Base-by-base conservation (phyloP, 441 rosid species). In the Populus hybrid region DNA sequence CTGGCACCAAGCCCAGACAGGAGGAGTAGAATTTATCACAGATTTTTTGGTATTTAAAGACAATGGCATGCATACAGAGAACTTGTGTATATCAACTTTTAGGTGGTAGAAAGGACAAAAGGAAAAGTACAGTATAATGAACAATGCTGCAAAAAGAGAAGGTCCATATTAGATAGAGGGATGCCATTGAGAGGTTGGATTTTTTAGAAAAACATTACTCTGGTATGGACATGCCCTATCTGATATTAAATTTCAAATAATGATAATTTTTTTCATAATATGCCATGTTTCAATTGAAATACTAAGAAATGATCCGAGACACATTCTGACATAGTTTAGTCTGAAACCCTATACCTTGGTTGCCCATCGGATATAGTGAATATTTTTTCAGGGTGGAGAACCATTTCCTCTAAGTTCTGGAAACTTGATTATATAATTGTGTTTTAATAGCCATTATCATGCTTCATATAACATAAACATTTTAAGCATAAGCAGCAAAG, bases 401-500 rank as follows among this genome's bases (percentile, higher is more conserved):
- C 36, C 30, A 40, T 38, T 64, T 26, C 30, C 78, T 67, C 35
- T 3, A 16, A 34, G 34, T 24, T 34, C 68, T 8, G 53, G 38
- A 50, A 70, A 74, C 24, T 34, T 67, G 65, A 36, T 12, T 73
- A 5, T 59, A 3, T 20, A 61, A 42, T 20, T 73, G 23, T 59
- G 35, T 34, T 59, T 32, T 38, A 28, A 72, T 24, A 67, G 46
- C 21, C 30, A 50, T 67, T 12, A 50, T 50, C 7, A 69, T 3
- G 35, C 57, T 46, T 50, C 78, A 32, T 34, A 28, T 10, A 10
- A 75, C 38, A 75, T 21, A 75, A 57, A 69, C 69, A 35, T 76
- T 59, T 23, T 32, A 70, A 21, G 10, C 36, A 6, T 36, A 10
- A 21, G 26, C 11, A n/a, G 8, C 6, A 23, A 14, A 77, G 36